Evolutionary conservation across 371 early-diverging fungal genomes (phyloP).

Genomic region (Zopfochytrium polystomum): DNA sequence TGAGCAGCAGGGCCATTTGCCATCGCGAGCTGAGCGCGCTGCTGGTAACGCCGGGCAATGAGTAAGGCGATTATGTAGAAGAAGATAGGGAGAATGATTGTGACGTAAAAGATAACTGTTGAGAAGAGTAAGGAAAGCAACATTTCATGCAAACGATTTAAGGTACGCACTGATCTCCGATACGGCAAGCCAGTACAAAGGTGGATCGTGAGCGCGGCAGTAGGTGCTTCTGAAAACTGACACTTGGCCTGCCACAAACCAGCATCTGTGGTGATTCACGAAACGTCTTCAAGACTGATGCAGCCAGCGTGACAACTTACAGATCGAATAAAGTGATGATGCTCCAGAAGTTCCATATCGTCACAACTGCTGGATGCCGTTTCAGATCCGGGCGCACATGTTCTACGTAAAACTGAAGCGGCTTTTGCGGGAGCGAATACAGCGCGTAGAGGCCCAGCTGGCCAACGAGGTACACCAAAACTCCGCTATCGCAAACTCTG

Average conservation of each 20-base stretch:
- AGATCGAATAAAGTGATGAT: constrained; percentile 28
- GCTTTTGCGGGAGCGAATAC: constrained; percentile 28
- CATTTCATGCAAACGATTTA: too few relatives aligned
- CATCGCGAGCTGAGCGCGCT: not conserved
- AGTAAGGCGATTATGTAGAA: constrained; percentile 24
- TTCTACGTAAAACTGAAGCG: constrained; percentile 28
- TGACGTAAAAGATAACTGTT: constrained; percentile 28
- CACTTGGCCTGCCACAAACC: constrained; percentile 29
- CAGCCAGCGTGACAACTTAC: constrained; percentile 9
- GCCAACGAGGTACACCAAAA: constrained; percentile 21
- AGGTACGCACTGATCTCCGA: constrained; percentile 16
- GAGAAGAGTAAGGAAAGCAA: too few relatives aligned
- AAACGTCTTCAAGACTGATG: not conserved
- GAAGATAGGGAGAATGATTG: constrained; percentile 19
- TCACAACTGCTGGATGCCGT: constrained; percentile 11
- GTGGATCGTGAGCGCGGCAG: constrained; percentile 18
- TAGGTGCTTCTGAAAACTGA: constrained; percentile 18
- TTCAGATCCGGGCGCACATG: constrained; percentile 19
- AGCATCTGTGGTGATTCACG: constrained; percentile 1
- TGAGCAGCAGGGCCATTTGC: constrained; percentile 26
- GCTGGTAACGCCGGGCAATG: constrained; percentile 18
- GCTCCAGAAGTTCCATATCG: constrained; percentile 25
- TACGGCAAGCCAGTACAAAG: constrained; percentile 28
- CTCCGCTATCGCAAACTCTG: constrained; percentile 14
- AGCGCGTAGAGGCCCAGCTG: constrained; percentile 17